These are phyloP conservation scores for Oidiodendron maius DNA, from an alignment of 495 filamentous ascomycete genomes.

Conservation along the genomic window DNA sequence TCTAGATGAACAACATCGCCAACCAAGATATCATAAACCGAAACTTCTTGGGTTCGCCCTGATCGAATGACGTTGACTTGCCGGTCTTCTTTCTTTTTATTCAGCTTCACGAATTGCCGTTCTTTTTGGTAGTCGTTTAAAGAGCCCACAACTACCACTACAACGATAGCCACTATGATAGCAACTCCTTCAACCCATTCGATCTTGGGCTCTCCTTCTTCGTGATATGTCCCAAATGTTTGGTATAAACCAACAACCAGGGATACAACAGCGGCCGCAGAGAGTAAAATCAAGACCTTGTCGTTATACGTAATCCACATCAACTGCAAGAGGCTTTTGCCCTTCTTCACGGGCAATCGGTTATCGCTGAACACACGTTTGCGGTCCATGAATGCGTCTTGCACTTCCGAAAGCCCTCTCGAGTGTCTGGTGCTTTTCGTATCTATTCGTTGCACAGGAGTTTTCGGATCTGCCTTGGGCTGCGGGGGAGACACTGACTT, in stretches of 20 bases:
- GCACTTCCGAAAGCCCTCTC: neutral
- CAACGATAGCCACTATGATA: slow-evolving; percentile 64
- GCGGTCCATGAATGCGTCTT: slow-evolving; percentile 27
- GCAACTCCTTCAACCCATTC: slow-evolving; percentile 77
- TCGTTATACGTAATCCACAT: slow-evolving; percentile 88
- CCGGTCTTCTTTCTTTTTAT: slow-evolving; percentile 75
- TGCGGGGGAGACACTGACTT: neutral
- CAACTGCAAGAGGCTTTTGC: slow-evolving; percentile 62
- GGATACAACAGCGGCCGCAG: slow-evolving; percentile 72
- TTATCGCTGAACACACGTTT: slow-evolving; percentile 72
- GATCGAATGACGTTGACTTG: slow-evolving; percentile 72
- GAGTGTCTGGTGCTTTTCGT: slow-evolving; percentile 5
- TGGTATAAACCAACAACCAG: slow-evolving; percentile 71
- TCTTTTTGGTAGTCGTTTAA: slow-evolving; percentile 71
- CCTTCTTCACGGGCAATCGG: slow-evolving; percentile 65
- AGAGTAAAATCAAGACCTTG: slow-evolving; percentile 76
- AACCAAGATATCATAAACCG: slow-evolving; percentile 72
- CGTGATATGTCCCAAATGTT: slow-evolving; percentile 38
- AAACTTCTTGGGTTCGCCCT: slow-evolving; percentile 70
- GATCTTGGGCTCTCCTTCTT: slow-evolving; percentile 46
- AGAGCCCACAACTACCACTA: slow-evolving; percentile 61
- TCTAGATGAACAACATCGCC: slow-evolving; percentile 82
- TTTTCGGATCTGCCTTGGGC: slow-evolving; percentile 9
- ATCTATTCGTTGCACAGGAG: slow-evolving; percentile 10
- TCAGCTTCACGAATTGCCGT: slow-evolving; percentile 71